Percentiles rank a stretch among this genome's conserved stretches.
These are phyloP conservation scores for Zanthoxylum bungeanum DNA, from an alignment of 345 rosid genomes.

Conservation along the genomic window DNA sequence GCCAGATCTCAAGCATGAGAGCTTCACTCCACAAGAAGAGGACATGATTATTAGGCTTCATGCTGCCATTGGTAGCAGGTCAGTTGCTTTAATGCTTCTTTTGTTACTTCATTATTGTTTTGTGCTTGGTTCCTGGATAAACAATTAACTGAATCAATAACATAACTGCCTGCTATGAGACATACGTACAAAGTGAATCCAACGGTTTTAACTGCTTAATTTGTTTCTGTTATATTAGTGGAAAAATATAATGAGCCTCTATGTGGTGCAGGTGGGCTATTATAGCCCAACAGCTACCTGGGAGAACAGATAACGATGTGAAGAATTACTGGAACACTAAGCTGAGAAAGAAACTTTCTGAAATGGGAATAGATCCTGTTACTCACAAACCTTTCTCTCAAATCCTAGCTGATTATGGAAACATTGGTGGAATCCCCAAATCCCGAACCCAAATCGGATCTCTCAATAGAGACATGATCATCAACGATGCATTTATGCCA, in stretches of 20 bases:
- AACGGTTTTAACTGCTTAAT: constrained; percentile 19
- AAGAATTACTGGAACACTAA: constrained; percentile 93
- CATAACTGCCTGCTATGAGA: not conserved
- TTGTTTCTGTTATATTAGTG: constrained; percentile 5
- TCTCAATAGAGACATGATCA: constrained; percentile 41
- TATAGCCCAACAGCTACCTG: constrained; percentile 90
- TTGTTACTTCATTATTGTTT: not conserved
- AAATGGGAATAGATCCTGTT: constrained; percentile 93
- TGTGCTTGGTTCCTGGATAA: not conserved
- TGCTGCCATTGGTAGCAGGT: constrained; percentile 94
- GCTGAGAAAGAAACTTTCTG: constrained; percentile 81
- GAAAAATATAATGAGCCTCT: constrained; percentile 9
- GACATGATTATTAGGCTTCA: constrained; percentile 82
- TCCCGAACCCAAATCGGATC: constrained; percentile 43
- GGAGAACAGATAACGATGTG: constrained; percentile 92
- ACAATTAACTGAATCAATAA: no score
- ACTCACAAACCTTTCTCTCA: constrained; percentile 93
- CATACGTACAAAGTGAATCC: not conserved
- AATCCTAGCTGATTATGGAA: constrained; percentile 81
- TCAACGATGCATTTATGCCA: constrained; percentile 18
- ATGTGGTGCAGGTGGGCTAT: constrained; percentile 68
- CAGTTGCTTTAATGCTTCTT: not conserved
- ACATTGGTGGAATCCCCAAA: constrained; percentile 56
- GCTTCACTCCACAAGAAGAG: constrained; percentile 82
- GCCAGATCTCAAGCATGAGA: constrained; percentile 59